Percentiles rank a stretch among this genome's conserved stretches.
Evolutionary conservation across 352 stramenopile genomes (phyloP).

Genomic region (Blastocystis sp.): DNA sequence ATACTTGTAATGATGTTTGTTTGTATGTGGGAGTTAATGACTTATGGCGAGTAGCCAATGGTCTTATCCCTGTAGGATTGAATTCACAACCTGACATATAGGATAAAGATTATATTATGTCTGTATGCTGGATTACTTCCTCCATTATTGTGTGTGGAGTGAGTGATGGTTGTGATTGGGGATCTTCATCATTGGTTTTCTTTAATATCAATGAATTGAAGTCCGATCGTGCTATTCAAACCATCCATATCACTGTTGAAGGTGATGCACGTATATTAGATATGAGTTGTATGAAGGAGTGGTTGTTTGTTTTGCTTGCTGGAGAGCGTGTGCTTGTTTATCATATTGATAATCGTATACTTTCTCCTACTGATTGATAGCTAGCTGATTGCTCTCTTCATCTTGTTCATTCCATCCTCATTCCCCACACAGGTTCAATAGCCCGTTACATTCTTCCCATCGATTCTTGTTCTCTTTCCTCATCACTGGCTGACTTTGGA

Average conservation of each 20-base stretch:
- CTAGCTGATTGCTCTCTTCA: neutral
- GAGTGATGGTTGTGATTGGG: no score
- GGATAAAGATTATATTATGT: slow-evolving; percentile 21
- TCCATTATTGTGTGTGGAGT: neutral
- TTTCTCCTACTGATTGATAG: neutral
- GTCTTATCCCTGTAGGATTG: neutral
- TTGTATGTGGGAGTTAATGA: slow-evolving; percentile 8
- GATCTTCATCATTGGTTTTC: no score
- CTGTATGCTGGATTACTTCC: slow-evolving; percentile 9
- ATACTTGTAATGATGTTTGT: slow-evolving; percentile 23
- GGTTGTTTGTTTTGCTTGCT: neutral
- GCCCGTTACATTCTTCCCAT: neutral
- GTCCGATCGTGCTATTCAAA: neutral
- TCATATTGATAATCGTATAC: neutral
- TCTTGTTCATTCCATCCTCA: neutral
- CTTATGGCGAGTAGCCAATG: neutral
- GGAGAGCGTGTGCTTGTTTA: neutral
- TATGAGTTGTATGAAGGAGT: neutral
- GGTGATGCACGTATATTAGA: neutral
- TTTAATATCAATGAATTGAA: no score
- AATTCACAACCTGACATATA: neutral
- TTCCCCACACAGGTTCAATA: neutral
- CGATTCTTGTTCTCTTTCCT: neutral
- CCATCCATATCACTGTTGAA: neutral
- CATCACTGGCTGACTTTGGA: neutral